Conservation (phyloP, 2,329 filamentous ascomycete species). For the Metarhizium guizhouense region DNA sequence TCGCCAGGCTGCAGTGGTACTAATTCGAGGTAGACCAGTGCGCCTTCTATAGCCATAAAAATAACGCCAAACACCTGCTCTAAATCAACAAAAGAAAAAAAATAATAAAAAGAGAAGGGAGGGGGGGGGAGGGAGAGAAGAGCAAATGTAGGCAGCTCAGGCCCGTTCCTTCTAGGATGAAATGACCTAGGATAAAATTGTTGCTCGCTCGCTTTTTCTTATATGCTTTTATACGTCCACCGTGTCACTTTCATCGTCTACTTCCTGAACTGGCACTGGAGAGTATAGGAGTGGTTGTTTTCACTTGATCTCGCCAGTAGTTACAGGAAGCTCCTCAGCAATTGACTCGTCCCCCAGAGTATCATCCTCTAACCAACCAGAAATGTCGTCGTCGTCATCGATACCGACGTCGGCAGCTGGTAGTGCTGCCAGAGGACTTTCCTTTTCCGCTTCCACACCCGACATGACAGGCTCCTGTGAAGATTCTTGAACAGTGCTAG, state of each 20-base stretch:
- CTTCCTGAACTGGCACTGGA: not conserved
- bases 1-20: not conserved
- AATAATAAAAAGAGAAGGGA: not conserved
- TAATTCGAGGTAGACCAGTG: not conserved
- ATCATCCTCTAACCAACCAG: constrained; percentile 19
- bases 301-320: not conserved
- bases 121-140: no score
- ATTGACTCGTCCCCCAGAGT: not conserved
- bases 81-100: not conserved
- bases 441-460: not conserved
- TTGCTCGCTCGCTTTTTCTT: not conserved
- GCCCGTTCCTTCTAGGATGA: not conserved
- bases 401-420: constrained; percentile 5
- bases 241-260: not conserved
- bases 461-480: not conserved
- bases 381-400: constrained; percentile 14
- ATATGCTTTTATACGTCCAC: not conserved
- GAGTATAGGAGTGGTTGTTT: not conserved
- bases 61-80: not conserved
- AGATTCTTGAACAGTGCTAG: not conserved
- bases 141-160: not conserved
- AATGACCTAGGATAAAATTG: not conserved
- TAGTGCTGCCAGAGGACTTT: constrained; percentile 8
- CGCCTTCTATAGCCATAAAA: not conserved
- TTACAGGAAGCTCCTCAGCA: not conserved